Base-by-base conservation (phyloP, 2,329 filamentous ascomycete genomes). In the Tolypocladium paradoxum region DNA sequence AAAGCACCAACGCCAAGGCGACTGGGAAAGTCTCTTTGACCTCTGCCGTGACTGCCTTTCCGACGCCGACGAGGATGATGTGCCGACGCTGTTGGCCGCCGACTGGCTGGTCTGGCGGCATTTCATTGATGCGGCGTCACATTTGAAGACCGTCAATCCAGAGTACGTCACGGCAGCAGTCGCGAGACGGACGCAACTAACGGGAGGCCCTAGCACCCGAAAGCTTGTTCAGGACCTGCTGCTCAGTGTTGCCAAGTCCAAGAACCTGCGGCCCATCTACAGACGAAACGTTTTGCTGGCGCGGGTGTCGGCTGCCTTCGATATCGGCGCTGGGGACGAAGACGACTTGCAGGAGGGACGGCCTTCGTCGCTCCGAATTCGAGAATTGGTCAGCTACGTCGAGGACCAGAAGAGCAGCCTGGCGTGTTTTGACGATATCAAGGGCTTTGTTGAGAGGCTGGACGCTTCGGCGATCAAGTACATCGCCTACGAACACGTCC, bases 401-500 rank as follows among this genome's bases (percentile, higher is more conserved):
- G 56, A 67, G 2, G 62, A 67, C 35, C 66, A 73, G 51, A 64
- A 61, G n/a, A 56, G 56, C 0, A 69, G 65, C n/a, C 61, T 67
- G 5, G 66, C 69, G 7, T 75, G 68, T 53, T 79, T 80, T 52
- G 70, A 73, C 35, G 76, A 78, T 49, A 58, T 78, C 40, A 77
- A 73, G 55, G 56, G 57, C 1, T 77, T 75, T 52, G 63, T 75
- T 3, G 69, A 74, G 40, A 61, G 65, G 22, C 67, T 82, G 0
- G 66, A 62, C 1, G 63, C 69, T 2, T 58, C 65, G 0, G 75
- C 77, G 7, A 58, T 73, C 8, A 68, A 67, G 43, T 61, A 68
- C 27, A 58, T 79, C 8, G 64, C 75, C 4, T 64, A 71, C 7
- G 55, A 67, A 1, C 66, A 73, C 48, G 54, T 73, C 4, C 62